phyloP scores from a whole-genome alignment of 306 rosid species.

The Canavalia gladiata region DNA sequence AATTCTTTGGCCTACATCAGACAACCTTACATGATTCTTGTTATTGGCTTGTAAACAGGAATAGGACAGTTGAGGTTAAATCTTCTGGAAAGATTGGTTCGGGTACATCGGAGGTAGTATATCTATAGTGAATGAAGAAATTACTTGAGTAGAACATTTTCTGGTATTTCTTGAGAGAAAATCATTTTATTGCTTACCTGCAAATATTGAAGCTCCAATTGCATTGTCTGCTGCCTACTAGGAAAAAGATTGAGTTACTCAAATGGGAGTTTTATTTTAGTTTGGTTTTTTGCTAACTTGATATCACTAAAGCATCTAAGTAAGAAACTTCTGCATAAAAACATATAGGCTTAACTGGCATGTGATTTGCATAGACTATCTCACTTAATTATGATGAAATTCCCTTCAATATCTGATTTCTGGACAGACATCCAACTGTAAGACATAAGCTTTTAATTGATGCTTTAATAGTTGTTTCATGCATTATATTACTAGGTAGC shows the following conservation, averaged over 20 bases:
- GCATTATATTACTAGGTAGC: background rate
- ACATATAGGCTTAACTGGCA: background rate
- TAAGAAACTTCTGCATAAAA: background rate
- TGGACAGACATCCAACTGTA: background rate
- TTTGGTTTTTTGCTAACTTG: slow-evolving; percentile 3
- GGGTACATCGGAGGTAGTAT: slow-evolving; percentile 86
- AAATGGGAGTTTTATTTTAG: slow-evolving; percentile 4
- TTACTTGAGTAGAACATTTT: slow-evolving; percentile 3
- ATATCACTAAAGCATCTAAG: background rate
- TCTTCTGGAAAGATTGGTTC: slow-evolving; percentile 86
- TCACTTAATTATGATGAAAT: background rate
- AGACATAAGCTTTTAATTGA: slow-evolving; percentile 4
- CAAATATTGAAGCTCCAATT: slow-evolving; percentile 22
- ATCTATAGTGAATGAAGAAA: slow-evolving; percentile 17
- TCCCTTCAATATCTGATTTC: slow-evolving; percentile 33
- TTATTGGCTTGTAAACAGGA: slow-evolving; percentile 72
- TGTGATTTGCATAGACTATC: background rate
- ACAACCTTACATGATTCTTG: slow-evolving; percentile 39
- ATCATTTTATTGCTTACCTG: background rate
- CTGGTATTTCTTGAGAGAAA: background rate
- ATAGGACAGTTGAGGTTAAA: slow-evolving; percentile 70
- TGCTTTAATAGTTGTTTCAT: slow-evolving; percentile 2
- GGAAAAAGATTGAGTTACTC: background rate
- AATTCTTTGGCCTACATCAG: slow-evolving; percentile 33
- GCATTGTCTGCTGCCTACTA: background rate